Percentiles rank a stretch among this genome's conserved stretches.
These are phyloP conservation scores for Podaxis sp. DNA, from an alignment of 768 basidiomycete genomes.

Conservation along the genomic window DNA sequence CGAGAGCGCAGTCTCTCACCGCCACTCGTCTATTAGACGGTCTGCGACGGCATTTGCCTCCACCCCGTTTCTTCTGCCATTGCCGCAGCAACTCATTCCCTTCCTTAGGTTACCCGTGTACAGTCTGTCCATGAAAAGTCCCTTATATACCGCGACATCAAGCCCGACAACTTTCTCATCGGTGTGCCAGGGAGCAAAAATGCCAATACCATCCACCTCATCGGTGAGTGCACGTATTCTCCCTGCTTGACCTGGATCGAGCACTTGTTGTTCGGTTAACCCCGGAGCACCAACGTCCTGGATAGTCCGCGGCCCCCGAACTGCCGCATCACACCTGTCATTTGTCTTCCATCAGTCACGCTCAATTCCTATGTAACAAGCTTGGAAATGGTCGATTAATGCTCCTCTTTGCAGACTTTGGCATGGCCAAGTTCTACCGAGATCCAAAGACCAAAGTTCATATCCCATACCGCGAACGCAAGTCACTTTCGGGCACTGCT, in stretches of 20 bases:
- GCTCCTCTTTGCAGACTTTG: conserved; percentile 63
- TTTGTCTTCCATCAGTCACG: conserved; percentile 6
- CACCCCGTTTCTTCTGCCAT: not conserved
- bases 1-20: not conserved
- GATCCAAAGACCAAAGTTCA: conserved; percentile 97
- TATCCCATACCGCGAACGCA: conserved; percentile 99
- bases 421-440: conserved; percentile 99
- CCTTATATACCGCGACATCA: conserved; percentile 97
- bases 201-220: conserved; percentile 84
- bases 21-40: not conserved
- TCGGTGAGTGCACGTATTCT: conserved; percentile 49
- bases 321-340: conserved; percentile 9
- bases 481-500: conserved; percentile 93
- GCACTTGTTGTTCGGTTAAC: conserved; percentile 1
- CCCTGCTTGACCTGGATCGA: conserved; percentile 2
- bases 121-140: conserved; percentile 99
- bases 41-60: not conserved
- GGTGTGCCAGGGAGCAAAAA: conserved; percentile 90
- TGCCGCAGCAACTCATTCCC: conserved; percentile 2
- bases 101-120: conserved; percentile 81
- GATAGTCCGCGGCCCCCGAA: not conserved
- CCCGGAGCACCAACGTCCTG: not conserved
- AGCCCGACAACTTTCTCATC: conserved; percentile 98
- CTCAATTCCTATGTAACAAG: not conserved
- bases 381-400: conserved; percentile 11